Evolutionary conservation across 2,329 filamentous ascomycete species (phyloP).

Genomic region (Penicillium vulpinum): DNA sequence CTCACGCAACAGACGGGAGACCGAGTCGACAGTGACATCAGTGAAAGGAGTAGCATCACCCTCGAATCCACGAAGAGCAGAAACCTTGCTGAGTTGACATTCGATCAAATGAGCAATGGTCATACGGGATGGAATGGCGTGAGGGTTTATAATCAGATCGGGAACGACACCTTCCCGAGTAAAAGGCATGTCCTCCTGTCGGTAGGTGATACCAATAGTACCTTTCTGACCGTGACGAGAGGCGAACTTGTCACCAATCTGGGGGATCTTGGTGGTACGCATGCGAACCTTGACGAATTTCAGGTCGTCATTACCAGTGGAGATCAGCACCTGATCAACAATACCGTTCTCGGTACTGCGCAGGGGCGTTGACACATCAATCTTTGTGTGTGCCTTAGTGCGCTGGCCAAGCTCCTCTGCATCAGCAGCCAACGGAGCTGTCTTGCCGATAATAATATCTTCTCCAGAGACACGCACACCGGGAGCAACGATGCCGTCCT

Average conservation of each 20-base stretch:
- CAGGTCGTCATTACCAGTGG: constrained; percentile 90
- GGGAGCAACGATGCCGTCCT: constrained; percentile 91
- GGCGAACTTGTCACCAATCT: constrained; percentile 99
- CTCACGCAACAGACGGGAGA: constrained; percentile 80
- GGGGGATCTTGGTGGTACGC: constrained; percentile 93
- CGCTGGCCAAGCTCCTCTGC: constrained; percentile 91
- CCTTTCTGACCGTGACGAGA: constrained; percentile 99
- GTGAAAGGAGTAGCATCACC: constrained; percentile 98
- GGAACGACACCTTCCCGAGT: constrained; percentile 86
- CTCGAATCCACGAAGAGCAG: constrained; percentile 88
- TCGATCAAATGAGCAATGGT: constrained; percentile 99
- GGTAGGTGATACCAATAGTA: constrained; percentile 97
- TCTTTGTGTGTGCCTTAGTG: constrained; percentile 84
- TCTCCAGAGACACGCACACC: constrained; percentile 94
- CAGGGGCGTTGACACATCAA: constrained; percentile 92
- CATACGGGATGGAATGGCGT: constrained; percentile 99
- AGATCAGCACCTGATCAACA: constrained; percentile 87
- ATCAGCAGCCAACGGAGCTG: constrained; percentile 88
- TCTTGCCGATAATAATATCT: constrained; percentile 99
- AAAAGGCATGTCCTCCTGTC: constrained; percentile 98
- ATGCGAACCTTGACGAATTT: constrained; percentile 98
- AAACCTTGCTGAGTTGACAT: constrained; percentile 95
- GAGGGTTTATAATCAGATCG: constrained; percentile 97
- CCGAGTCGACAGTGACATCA: constrained; percentile 91
- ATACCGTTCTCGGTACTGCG: constrained; percentile 97